Percentiles rank a stretch among this genome's conserved stretches.
Evolutionary conservation across 2,329 filamentous ascomycete species (phyloP).

Genomic region (Colletotrichum acutatum): DNA sequence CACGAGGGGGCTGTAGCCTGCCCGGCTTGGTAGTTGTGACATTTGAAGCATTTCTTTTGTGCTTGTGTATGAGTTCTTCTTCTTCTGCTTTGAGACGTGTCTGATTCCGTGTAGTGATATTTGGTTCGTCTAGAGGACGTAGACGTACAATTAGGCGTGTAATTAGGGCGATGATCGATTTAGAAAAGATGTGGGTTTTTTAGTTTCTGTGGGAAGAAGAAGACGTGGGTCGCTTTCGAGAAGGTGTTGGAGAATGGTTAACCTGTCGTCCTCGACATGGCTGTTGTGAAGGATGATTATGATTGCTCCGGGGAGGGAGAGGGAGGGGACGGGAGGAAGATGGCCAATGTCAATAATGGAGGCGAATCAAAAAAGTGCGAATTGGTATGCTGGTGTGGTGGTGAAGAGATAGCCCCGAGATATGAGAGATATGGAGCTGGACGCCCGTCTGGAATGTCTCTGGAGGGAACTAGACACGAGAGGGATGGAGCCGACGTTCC

Average conservation of each 20-base stretch:
- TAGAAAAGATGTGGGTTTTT: not conserved
- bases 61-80: not conserved
- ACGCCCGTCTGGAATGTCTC: conserved; percentile 28
- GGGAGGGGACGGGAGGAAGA: not conserved
- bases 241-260: conserved; percentile 2
- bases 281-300: not conserved
- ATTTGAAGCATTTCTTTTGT: conserved; percentile 17
- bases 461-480: conserved; percentile 31
- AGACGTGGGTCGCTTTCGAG: conserved; percentile 9
- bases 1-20: conserved; percentile 39
- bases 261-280: conserved; percentile 1
- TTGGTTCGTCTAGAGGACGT: not conserved
- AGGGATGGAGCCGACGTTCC: conserved; percentile 33
- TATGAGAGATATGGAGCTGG: conserved; percentile 20
- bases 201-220: not conserved
- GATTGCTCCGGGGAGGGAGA: not conserved
- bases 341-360: conserved; percentile 4
- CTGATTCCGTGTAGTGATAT: not conserved
- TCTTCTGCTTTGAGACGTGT: not conserved
- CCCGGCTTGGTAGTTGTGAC: conserved; percentile 33
- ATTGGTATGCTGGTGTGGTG: conserved; percentile 5
- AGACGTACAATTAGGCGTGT: not conserved
- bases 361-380: not conserved
- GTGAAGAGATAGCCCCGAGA: not conserved
- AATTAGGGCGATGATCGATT: not conserved